Conservation (phyloP, 768 basidiomycete species). For the Boletus sensibilis region DNA sequence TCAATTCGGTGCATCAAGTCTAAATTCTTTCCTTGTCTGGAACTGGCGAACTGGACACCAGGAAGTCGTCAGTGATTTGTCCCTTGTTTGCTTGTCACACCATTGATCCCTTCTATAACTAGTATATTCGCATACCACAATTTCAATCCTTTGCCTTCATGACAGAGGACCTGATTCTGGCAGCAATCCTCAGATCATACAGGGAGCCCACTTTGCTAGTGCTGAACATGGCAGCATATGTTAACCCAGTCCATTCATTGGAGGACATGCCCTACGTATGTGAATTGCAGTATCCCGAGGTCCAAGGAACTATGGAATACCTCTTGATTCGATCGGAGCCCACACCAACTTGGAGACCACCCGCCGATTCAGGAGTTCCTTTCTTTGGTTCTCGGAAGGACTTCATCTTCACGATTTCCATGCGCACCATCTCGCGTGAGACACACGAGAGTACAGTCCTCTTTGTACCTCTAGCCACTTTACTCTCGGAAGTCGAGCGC, state of each 20-base stretch:
- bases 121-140: slow-evolving; percentile 22
- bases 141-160: slow-evolving; percentile 37
- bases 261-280: slow-evolving; percentile 23
- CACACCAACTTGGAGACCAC: slow-evolving; percentile 27
- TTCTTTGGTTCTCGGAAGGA: slow-evolving; percentile 27
- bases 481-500: slow-evolving; percentile 25
- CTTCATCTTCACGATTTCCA: slow-evolving; percentile 34
- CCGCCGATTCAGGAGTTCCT: slow-evolving; percentile 10
- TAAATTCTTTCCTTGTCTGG: slow-evolving; percentile 31
- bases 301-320: slow-evolving; percentile 15
- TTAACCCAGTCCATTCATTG: slow-evolving; percentile 2
- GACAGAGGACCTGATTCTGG: slow-evolving; percentile 30
- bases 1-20: slow-evolving; percentile 1
- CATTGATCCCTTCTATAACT: slow-evolving; percentile 1
- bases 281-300: slow-evolving; percentile 26
- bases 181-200: slow-evolving; percentile 12
- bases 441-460: slow-evolving; percentile 21
- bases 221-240: slow-evolving; percentile 16
- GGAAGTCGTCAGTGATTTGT: slow-evolving; percentile 26
- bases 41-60: slow-evolving; percentile 34
- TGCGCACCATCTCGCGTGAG: slow-evolving; percentile 14
- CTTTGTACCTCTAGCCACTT: slow-evolving; percentile 33
- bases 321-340: slow-evolving; percentile 36
- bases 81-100: not conserved
- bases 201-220: slow-evolving; percentile 16